Base-by-base conservation (phyloP, 23 red algal genomes). In the Gracilaria caudata region DNA sequence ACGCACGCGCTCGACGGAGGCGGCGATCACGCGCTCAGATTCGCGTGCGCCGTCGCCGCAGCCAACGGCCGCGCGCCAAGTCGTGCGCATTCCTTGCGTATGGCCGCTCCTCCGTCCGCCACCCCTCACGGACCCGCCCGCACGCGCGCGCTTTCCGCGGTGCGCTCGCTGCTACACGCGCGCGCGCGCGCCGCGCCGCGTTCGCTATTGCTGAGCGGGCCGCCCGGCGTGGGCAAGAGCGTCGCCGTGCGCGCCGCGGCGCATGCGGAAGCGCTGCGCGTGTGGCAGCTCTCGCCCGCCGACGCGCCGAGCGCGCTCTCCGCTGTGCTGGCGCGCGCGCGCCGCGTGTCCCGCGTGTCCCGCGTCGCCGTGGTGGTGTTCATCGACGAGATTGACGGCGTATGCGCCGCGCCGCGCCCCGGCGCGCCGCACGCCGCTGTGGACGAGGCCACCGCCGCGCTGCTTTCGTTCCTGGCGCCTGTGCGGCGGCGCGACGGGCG, bases 151-250 rank as follows among this genome's bases (percentile, higher is more conserved):
- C 66, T 28, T 6, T 75, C 21, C 39, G 37, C 65, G 12, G 20
- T 9, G 34, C 65, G 16, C 32, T 71, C 65, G 19, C 26, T 41
- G 65, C 32, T 39, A 5, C 33, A 34, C 65, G 65, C 26, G 34
- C 65, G 37, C 65, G 34, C 65, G 33, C 65, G 65, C 33, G 3
- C 1, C 33, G 65, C 32, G 35, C 38, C 82, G 12, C 32, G 38
- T 20, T 80, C 90, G 28, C 58, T 90, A 21, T 68, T 98, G 16
- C 65, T 97, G 32, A 82, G 33, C n/a, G 95, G 95, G 8, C 89
- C 95, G 40, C 79, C 89, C 41, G 89, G 95, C n/a, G 83, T 94
- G n/a, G 95, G 95, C 47, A 97, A 97, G 57, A 90, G 90, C 5
- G 54, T 21, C 25, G 86, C 90, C 16, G 95, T 93, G 28, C 12